phyloP scores from a whole-genome alignment of 2,329 filamentous ascomycete species.

The Elsinoe arachidis region DNA sequence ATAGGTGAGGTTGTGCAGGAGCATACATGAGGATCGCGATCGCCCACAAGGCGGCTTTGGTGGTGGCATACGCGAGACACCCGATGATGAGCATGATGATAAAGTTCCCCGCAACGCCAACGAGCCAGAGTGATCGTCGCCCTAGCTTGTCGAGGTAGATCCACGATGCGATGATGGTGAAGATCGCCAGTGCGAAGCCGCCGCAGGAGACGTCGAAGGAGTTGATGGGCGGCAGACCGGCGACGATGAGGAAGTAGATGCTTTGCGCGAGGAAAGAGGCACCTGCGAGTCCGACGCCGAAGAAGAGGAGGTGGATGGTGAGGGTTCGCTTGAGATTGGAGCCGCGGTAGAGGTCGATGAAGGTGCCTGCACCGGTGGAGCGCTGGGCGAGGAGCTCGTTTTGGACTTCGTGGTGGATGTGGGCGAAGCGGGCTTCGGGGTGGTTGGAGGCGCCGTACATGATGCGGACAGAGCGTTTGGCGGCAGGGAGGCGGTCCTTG shows the following conservation, averaged over 20 bases:
- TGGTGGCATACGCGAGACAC: slow-evolving; percentile 32
- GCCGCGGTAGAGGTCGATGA: slow-evolving; percentile 29
- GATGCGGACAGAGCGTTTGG: slow-evolving; percentile 19
- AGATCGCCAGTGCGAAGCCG: neutral
- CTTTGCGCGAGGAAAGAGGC: slow-evolving; percentile 27
- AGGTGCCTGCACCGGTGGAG: slow-evolving; percentile 15
- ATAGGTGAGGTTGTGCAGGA: neutral
- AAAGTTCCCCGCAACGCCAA: slow-evolving; percentile 30
- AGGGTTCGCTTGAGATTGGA: slow-evolving; percentile 25
- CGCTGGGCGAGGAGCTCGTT: neutral
- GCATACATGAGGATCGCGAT: slow-evolving; percentile 13
- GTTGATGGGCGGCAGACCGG: neutral
- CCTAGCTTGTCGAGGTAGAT: slow-evolving; percentile 37
- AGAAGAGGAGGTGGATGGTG: slow-evolving; percentile 28
- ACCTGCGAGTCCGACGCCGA: slow-evolving; percentile 25
- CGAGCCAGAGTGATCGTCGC: slow-evolving; percentile 34
- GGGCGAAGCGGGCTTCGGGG: neutral
- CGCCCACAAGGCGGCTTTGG: slow-evolving; percentile 30
- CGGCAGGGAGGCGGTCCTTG: slow-evolving; percentile 38
- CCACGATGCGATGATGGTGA: slow-evolving; percentile 20
- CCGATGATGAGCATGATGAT: slow-evolving; percentile 42
- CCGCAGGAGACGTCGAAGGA: neutral
- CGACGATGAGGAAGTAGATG: slow-evolving; percentile 27
- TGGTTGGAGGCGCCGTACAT: neutral
- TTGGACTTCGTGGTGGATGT: neutral